phyloP scores from a whole-genome alignment of 1,284 basidiomycete species.

The Cystobasidium slooffiae region DNA sequence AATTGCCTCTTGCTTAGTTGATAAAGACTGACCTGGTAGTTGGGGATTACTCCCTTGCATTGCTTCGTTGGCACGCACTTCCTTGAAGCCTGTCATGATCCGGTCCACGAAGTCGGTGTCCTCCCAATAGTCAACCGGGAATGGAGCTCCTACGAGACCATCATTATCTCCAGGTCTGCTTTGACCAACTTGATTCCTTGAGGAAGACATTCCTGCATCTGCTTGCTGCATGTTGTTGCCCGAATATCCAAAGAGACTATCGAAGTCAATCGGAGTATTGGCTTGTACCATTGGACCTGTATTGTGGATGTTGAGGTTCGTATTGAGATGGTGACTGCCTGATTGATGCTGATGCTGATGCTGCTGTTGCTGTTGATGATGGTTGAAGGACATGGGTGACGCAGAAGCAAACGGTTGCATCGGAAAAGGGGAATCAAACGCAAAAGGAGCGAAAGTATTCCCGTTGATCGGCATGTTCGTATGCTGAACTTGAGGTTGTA shows the following conservation, averaged over 20 bases:
- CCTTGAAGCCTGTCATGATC: slow-evolving; percentile 19
- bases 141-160: slow-evolving; percentile 1
- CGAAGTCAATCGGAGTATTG: slow-evolving; percentile 33
- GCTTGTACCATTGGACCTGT: not conserved
- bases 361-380: not conserved
- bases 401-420: slow-evolving; percentile 11
- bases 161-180: not conserved
- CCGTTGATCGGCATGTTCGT: slow-evolving; percentile 9
- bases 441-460: slow-evolving; percentile 26
- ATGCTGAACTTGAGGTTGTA: not conserved
- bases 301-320: not conserved
- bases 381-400: not conserved
- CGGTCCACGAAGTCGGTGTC: slow-evolving; percentile 29
- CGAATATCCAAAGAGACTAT: slow-evolving; percentile 25
- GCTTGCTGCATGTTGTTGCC: slow-evolving; percentile 1
- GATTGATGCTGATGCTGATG: not conserved
- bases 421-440: slow-evolving; percentile 32
- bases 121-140: slow-evolving; percentile 30
- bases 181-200: not conserved
- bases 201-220: not conserved
- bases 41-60: no score
- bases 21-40: not conserved
- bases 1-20: no score
- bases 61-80: not conserved
- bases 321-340: no score